Conservation (phyloP, 345 rosid species). For the Eucalyptus marginata region DNA sequence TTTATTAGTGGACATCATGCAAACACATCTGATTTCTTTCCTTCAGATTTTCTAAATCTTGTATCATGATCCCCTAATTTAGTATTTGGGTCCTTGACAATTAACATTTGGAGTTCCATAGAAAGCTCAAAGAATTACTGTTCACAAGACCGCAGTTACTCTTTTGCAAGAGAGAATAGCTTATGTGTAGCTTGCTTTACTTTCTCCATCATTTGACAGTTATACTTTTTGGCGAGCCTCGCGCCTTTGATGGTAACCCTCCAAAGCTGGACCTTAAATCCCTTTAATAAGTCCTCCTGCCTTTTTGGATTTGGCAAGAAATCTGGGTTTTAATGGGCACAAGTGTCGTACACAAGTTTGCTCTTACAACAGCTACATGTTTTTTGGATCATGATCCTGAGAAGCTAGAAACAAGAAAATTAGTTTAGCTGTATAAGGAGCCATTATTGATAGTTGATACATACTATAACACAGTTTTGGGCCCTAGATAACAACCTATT, state of each 20-base stretch:
- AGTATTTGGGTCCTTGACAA: neutral
- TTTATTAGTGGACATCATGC: neutral
- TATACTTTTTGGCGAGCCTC: neutral
- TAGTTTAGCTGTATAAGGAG: neutral
- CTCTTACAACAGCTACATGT: neutral
- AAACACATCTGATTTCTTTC: fast-evolving
- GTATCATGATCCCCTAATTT: neutral
- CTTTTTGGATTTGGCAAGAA: neutral
- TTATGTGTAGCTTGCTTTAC: neutral
- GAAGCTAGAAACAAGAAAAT: neutral
- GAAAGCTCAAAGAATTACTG: neutral
- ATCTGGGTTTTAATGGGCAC: neutral
- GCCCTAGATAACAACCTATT: neutral
- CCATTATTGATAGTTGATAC: neutral
- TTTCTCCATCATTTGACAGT: neutral
- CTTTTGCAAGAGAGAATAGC: neutral
- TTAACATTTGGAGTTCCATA: neutral
- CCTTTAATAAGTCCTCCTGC: neutral
- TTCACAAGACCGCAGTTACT: neutral
- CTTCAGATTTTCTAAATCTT: neutral
- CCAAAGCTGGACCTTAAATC: neutral
- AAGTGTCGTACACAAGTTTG: neutral
- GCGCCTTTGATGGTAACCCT: neutral
- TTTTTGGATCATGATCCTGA: neutral
- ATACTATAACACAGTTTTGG: neutral